Conservation (phyloP, 2,329 filamentous ascomycete species). For the Coniosporium tulheliwenetii region DNA sequence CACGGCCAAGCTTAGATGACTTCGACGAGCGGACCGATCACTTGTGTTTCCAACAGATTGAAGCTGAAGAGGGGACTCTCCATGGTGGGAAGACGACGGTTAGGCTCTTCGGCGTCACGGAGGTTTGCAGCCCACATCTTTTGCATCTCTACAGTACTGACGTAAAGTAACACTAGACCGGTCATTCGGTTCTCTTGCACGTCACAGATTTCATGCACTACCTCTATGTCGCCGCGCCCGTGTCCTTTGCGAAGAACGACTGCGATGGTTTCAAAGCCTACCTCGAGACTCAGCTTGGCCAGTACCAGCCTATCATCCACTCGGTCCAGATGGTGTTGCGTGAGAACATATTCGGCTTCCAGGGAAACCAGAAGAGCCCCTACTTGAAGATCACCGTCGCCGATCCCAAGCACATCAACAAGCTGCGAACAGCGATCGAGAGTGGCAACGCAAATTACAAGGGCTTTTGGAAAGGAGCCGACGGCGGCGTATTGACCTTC, state of each 20-base stretch:
- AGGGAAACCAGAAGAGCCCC: slow-evolving; percentile 80
- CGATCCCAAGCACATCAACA: slow-evolving; percentile 71
- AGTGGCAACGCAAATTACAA: slow-evolving; percentile 72
- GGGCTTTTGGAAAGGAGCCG: slow-evolving; percentile 62
- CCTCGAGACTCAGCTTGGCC: slow-evolving; percentile 64
- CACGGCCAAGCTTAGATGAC: slow-evolving; percentile 43
- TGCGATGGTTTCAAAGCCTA: slow-evolving; percentile 64
- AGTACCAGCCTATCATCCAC: slow-evolving; percentile 58
- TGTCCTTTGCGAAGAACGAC: slow-evolving; percentile 64
- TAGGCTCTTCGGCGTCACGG: slow-evolving; percentile 87
- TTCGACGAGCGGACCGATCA: slow-evolving; percentile 50
- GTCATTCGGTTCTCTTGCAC: slow-evolving; percentile 86
- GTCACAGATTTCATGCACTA: slow-evolving; percentile 95
- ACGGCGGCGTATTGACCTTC: slow-evolving; percentile 69
- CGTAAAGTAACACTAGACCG: slow-evolving; percentile 27
- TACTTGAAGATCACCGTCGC: slow-evolving; percentile 89
- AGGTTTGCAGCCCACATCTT: slow-evolving; percentile 29
- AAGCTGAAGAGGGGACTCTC: slow-evolving; percentile 77
- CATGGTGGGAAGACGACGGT: slow-evolving; percentile 63
- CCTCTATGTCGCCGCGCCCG: slow-evolving; percentile 78
- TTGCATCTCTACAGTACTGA: slow-evolving; percentile 3
- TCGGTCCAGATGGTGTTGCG: slow-evolving; percentile 69
- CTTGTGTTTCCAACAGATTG: slow-evolving; percentile 90
- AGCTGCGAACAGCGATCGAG: slow-evolving; percentile 62
- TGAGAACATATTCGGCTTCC: slow-evolving; percentile 87